Base-by-base conservation (phyloP, 78 protist species). In the Speleostelium caveatum region DNA sequence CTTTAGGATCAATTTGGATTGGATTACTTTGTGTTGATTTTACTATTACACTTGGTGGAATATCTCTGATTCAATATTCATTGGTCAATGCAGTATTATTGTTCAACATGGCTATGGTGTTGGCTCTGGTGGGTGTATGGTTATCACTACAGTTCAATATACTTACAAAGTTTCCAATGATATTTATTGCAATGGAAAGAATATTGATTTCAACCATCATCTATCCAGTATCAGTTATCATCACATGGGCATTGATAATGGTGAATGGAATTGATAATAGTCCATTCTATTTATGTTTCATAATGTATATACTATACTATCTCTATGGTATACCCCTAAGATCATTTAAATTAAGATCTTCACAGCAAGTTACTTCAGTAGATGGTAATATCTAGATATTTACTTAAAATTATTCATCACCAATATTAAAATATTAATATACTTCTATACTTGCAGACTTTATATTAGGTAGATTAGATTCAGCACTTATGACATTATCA, bases 391-490 rank as follows among this genome's bases (percentile, higher is more conserved):
- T 21, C 51, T 21, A 56, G 10, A 12, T 45, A 68, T 42, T 35
- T 3, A 16, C 41, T 19, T 21, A 39, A 39, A 2, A 30, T 22
- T 2, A 30, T 24, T 12, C 32, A 65, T 22, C 2, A 24, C 14
- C 3, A 39, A 65, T 3, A 36, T n/a, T 38, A 32, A 59, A 22
- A 59, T 59, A 1, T 59, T 28, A 0, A 0, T 7, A 59, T 2
- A 17, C 7, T 38, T 19, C 24, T 49, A 10, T 12, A 71, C 3
- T 32, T 32, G 8, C 21, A 75, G 86, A 78, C 36, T 78, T 63
- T 22, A 36, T 78, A 22, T 66, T 78, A 26, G 75, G 67, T 30
- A 78, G 87, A 78, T 66, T 78, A n/a, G 87, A 78, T 42, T 24
- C 75, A 26, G 74, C 49, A 65, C 8, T 80, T 22, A 80, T 80